A percentile compares a stretch with the other conserved stretches of the same genome.
Evolutionary conservation across 2,329 filamentous ascomycete genomes (phyloP).

Genomic region (Fusarium pseudonygamai): DNA sequence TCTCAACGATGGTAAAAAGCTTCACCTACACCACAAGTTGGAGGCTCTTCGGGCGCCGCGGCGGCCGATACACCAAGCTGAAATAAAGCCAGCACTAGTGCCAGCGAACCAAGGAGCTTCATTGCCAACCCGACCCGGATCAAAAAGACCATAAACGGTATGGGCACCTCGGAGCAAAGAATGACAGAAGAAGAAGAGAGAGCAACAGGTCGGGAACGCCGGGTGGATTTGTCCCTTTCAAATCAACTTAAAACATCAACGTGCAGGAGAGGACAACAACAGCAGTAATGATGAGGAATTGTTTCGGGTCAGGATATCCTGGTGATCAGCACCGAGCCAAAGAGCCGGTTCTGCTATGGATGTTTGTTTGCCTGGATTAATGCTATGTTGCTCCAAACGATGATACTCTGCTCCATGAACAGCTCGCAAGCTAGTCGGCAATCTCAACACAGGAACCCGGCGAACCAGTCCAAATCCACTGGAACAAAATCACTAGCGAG

Average conservation of each 20-base stretch:
- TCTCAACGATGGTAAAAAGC: not conserved
- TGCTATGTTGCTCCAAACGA: not conserved
- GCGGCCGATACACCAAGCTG: conserved; percentile 25
- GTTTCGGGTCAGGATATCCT: not conserved
- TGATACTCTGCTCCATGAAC: not conserved
- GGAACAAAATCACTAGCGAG: not conserved
- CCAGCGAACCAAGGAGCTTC: conserved; percentile 6
- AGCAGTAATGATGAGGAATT: too few species aligned
- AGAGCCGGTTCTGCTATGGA: not conserved
- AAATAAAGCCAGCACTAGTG: conserved; percentile 12
- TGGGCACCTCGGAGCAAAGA: not conserved
- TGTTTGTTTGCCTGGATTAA: not conserved
- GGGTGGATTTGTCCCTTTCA: not conserved
- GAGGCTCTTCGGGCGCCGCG: conserved; percentile 13
- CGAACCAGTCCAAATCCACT: not conserved
- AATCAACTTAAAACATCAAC: not conserved
- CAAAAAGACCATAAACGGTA: not conserved
- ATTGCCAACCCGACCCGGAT: conserved; percentile 14
- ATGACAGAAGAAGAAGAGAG: not conserved
- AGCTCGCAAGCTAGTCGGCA: not conserved
- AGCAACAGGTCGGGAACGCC: not conserved
- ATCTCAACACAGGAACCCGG: not conserved
- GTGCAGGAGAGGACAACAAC: not conserved
- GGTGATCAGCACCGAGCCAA: not conserved
- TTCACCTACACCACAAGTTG: conserved; percentile 20